phyloP scores from a whole-genome alignment of 2,329 filamentous ascomycete genomes.

The Diaporthe velutina region DNA sequence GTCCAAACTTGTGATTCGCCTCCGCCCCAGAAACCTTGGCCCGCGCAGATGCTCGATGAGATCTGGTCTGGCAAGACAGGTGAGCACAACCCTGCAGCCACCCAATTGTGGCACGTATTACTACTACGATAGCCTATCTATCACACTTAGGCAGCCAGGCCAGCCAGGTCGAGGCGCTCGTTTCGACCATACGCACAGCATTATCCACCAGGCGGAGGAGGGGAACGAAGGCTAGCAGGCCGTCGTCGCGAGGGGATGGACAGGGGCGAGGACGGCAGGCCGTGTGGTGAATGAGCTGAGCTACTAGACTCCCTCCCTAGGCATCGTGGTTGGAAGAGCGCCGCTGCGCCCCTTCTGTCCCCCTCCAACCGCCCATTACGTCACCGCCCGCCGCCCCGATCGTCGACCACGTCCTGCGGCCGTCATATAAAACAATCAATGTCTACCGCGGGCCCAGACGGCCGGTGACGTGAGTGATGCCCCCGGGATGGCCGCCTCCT shows the following conservation, averaged over 20 bases:
- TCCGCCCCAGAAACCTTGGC: conserved; percentile 15
- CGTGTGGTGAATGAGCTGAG: neutral
- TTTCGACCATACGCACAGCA: conserved; percentile 5
- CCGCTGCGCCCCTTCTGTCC: neutral
- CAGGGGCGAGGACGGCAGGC: neutral
- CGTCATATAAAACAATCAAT: conserved; percentile 11
- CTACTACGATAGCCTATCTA: neutral
- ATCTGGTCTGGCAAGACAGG: neutral
- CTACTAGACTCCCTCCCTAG: neutral
- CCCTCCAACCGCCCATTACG: neutral
- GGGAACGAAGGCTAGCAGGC: neutral
- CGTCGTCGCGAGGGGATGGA: neutral
- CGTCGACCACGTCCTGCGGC: conserved; percentile 1
- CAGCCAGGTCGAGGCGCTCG: neutral
- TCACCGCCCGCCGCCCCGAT: conserved; percentile 28
- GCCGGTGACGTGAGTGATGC: conserved; percentile 25
- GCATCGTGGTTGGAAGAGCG: neutral
- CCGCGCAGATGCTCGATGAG: conserved; percentile 2
- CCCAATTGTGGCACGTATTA: neutral
- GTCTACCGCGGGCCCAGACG: neutral
- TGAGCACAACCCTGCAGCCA: conserved; percentile 20
- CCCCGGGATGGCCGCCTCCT: conserved; percentile 15
- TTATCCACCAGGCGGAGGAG: neutral
- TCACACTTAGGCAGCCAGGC: neutral
- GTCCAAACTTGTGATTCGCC: conserved; percentile 22